Percentiles rank a stretch among this genome's conserved stretches.
These are phyloP conservation scores for Hypoxylon sp. DNA, from an alignment of 2,329 filamentous ascomycete species.

Conservation along the genomic window DNA sequence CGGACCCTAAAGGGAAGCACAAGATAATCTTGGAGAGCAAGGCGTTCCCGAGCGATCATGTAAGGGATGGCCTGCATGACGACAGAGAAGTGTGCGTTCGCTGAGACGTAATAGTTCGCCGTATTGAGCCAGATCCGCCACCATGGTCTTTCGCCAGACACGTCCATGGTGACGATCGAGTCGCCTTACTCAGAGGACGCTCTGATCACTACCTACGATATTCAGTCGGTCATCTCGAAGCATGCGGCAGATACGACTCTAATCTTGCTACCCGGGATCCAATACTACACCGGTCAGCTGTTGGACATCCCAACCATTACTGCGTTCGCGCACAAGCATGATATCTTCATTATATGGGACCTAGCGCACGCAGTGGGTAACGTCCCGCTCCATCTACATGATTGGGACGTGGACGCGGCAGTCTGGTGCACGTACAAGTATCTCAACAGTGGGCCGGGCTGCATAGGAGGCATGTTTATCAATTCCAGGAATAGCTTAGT, in stretches of 20 bases:
- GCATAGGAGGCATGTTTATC: slow-evolving; percentile 80
- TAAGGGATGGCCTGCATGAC: slow-evolving; percentile 56
- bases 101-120: slow-evolving; percentile 70
- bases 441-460: slow-evolving; percentile 80
- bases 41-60: slow-evolving; percentile 85
- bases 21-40: slow-evolving; percentile 86
- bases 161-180: slow-evolving; percentile 77
- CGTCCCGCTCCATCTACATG: slow-evolving; percentile 77
- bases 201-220: slow-evolving; percentile 74
- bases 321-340: slow-evolving; percentile 73
- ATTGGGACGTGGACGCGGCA: slow-evolving; percentile 83
- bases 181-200: slow-evolving; percentile 64
- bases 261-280: slow-evolving; percentile 81
- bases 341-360: slow-evolving; percentile 82
- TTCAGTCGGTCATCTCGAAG: slow-evolving; percentile 74
- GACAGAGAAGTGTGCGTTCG: slow-evolving; percentile 32
- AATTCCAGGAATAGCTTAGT: slow-evolving; percentile 73
- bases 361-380: slow-evolving; percentile 85
- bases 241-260: slow-evolving; percentile 76
- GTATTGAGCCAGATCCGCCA: slow-evolving; percentile 80
- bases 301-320: slow-evolving; percentile 82
- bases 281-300: slow-evolving; percentile 84
- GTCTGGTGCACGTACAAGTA: slow-evolving; percentile 90
- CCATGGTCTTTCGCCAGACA: slow-evolving; percentile 72
- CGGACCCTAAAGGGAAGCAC: slow-evolving; percentile 68